Base-by-base conservation (phyloP, 2,329 filamentous ascomycete genomes). In the Hymenoscyphus scutula region DNA sequence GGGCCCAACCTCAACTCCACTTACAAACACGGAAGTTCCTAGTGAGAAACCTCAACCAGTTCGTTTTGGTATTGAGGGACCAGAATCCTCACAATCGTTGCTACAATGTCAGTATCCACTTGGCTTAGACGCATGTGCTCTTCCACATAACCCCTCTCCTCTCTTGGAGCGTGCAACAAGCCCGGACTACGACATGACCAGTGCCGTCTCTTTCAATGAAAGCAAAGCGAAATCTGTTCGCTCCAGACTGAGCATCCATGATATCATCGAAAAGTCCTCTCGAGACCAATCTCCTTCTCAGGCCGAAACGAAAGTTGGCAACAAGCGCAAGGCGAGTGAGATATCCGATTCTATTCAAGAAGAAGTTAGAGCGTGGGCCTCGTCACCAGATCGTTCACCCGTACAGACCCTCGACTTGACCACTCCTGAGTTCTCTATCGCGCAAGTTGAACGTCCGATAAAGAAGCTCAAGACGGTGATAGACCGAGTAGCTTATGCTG, bases 311-410 rank as follows among this genome's bases (percentile, higher is more conserved):
- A 61, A 60, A 23, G 41, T 48, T 29, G 62, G 54, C 37, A 53
- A 62, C 13, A 75, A 75, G 60, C 67, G 73, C 19, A 74, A 74
- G 56, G 68, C 69, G 3, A 67, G 68, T 19, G 69, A 70, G 15
- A 74, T 75, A 37, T 74, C 72, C 3, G 60, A 69, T 37, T 64
- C 63, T 53, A 67, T 69, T 19, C 63, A 69, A 19, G 58, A 67
- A 4, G 71, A 74, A 56, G 54, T 70, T 11, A 67, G 66, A 59
- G 61, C 61, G 11, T 74, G 67, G 69, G 69, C 63, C 15, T 66
- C 63, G 3, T 59, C 56, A 3, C 27, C 34, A 38, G 60, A 55
- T 32, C 34, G 29, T 11, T 19, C 57, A 27, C 29, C 34, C 6
- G 15, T 54, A 10, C 32, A 27, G 13, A 17, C 19, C 27, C 48